phyloP scores from a whole-genome alignment of 495 filamentous ascomycete species.

The Aspergillus ellipticus region DNA sequence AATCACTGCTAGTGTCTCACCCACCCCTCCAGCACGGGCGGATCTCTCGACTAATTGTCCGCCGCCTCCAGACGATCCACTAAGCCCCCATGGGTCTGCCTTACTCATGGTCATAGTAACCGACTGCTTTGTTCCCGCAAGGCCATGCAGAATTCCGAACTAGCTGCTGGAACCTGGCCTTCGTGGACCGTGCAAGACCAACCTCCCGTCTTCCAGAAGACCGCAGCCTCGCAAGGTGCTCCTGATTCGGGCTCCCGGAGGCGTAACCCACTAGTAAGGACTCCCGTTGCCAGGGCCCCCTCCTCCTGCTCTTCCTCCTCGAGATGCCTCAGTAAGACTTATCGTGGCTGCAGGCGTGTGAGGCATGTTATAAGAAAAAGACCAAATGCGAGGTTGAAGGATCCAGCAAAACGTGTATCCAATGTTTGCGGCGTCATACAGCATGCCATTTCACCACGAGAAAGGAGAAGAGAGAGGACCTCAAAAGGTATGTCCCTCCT shows the following conservation, averaged over 20 bases:
- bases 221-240: slow-evolving; percentile 7
- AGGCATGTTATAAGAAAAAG: slow-evolving; percentile 96
- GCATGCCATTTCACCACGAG: slow-evolving; percentile 87
- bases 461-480: slow-evolving; percentile 84
- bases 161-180: slow-evolving; percentile 5
- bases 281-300: neutral
- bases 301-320: no score
- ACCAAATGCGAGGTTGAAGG: slow-evolving; percentile 93
- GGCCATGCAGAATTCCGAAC: slow-evolving; percentile 16
- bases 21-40: neutral
- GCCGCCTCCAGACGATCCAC: neutral
- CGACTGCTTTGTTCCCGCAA: slow-evolving; percentile 1
- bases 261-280: slow-evolving; percentile 28
- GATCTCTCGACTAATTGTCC: neutral
- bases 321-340: slow-evolving; percentile 13
- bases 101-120: slow-evolving; percentile 10
- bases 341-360: slow-evolving; percentile 65
- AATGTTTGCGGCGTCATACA: slow-evolving; percentile 91
- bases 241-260: slow-evolving; percentile 13
- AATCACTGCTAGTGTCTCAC: neutral
- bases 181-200: slow-evolving; percentile 7
- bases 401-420: slow-evolving; percentile 64
- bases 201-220: neutral
- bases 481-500: slow-evolving; percentile 64
- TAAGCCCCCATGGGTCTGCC: slow-evolving; percentile 9